These are phyloP conservation scores for Poterioochromonas sp. DNA, from an alignment of 352 stramenopile species.

Conservation along the genomic window DNA sequence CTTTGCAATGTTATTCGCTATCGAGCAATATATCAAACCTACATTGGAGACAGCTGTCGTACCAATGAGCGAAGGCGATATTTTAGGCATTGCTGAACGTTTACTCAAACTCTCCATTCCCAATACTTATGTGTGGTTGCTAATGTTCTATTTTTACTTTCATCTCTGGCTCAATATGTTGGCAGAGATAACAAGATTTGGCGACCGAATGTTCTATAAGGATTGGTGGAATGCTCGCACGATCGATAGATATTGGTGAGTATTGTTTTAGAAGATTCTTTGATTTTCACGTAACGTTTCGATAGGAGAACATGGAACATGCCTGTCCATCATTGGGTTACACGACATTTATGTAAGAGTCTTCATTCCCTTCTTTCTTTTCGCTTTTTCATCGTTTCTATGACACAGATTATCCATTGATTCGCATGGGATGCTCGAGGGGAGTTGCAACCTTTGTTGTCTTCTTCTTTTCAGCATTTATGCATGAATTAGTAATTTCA, in stretches of 20 bases:
- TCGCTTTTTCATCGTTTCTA: neutral
- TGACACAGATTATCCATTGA: conserved; percentile 56
- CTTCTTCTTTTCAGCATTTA: conserved; percentile 84
- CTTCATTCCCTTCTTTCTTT: conserved; percentile 59
- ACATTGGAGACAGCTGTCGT: neutral
- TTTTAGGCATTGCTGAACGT: conserved; percentile 55
- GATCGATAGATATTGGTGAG: conserved; percentile 63
- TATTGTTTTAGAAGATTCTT: neutral
- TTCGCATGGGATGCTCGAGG: conserved; percentile 55
- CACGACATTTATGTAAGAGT: conserved; percentile 69
- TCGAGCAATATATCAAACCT: conserved; percentile 33
- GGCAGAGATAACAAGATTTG: conserved; percentile 78
- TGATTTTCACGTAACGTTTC: neutral
- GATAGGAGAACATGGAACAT: conserved; percentile 86
- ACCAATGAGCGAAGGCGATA: conserved; percentile 25
- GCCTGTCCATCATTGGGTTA: conserved; percentile 87
- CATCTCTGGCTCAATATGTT: conserved; percentile 89
- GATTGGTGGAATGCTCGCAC: conserved; percentile 96
- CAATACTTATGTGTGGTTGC: conserved; percentile 84
- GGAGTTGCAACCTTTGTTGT: conserved; percentile 53
- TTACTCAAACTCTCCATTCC: conserved; percentile 74
- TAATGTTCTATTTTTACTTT: conserved; percentile 92
- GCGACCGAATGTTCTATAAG: conserved; percentile 82
- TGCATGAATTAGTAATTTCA: conserved; percentile 88
- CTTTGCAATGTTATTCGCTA: conserved; percentile 18